Evolutionary conservation across 768 basidiomycete species (phyloP).

Genomic region (Tephrocybe rancida): DNA sequence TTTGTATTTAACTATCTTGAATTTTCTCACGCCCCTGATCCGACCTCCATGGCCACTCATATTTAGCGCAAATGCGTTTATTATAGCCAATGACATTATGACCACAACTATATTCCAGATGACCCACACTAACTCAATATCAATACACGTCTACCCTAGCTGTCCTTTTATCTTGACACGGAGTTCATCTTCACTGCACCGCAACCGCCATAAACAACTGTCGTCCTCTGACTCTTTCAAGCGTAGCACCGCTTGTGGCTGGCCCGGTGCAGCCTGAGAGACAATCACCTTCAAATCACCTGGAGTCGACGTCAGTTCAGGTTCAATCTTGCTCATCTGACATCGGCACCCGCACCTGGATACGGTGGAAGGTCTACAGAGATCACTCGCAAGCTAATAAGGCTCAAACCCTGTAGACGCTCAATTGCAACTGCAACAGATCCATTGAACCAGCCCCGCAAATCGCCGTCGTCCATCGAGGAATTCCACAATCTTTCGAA

Average conservation of each 20-base stretch:
- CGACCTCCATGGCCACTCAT: slow-evolving; percentile 3
- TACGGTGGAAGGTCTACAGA: slow-evolving; percentile 60
- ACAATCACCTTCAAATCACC: slow-evolving; percentile 67
- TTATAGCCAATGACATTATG: not conserved
- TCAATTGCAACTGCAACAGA: slow-evolving; percentile 57
- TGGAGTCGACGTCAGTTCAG: slow-evolving; percentile 28
- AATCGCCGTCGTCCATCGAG: slow-evolving; percentile 41
- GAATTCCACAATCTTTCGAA: slow-evolving; percentile 64
- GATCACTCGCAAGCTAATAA: slow-evolving; percentile 49
- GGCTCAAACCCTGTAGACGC: slow-evolving; percentile 49
- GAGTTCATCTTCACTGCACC: slow-evolving; percentile 49
- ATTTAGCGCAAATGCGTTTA: not conserved
- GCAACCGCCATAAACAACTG: slow-evolving; percentile 72
- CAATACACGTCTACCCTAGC: slow-evolving; percentile 25
- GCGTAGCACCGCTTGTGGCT: slow-evolving; percentile 45
- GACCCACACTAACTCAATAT: not conserved
- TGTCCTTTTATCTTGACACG: slow-evolving; percentile 45
- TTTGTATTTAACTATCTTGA: not conserved
- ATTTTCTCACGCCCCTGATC: slow-evolving; percentile 11
- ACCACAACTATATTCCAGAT: not conserved
- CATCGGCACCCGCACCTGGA: slow-evolving; percentile 43
- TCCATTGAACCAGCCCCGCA: slow-evolving; percentile 72
- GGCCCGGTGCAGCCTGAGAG: slow-evolving; percentile 28
- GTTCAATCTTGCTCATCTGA: slow-evolving; percentile 8
- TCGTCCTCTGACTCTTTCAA: slow-evolving; percentile 68